Percentiles rank a stretch among this genome's conserved stretches.
These are phyloP conservation scores for Plasmopara muralis DNA, from an alignment of 352 stramenopile genomes.

Conservation along the genomic window DNA sequence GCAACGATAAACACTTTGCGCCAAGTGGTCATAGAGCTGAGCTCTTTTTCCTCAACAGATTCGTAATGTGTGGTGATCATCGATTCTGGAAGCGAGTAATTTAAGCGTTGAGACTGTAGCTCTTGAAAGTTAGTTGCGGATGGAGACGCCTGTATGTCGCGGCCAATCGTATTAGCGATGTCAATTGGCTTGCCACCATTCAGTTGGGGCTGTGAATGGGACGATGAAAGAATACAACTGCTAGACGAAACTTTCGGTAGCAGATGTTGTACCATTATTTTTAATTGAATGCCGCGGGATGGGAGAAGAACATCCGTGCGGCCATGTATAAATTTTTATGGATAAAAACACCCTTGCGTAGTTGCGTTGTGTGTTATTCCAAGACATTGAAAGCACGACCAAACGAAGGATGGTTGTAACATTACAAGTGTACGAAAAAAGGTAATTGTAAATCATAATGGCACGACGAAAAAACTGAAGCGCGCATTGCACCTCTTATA, in stretches of 20 bases:
- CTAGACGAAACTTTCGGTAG: not conserved
- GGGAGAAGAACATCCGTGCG: not conserved
- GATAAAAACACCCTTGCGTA: too few relatives aligned
- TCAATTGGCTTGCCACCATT: conserved; percentile 4
- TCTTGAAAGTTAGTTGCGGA: conserved; percentile 10
- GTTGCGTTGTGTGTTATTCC: too few relatives aligned
- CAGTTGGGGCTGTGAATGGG: not conserved
- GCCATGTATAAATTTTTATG: too few relatives aligned
- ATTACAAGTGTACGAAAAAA: too few relatives aligned
- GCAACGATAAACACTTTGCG: conserved; percentile 15
- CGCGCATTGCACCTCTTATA: too few relatives aligned
- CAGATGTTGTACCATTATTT: not conserved
- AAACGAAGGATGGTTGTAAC: too few relatives aligned
- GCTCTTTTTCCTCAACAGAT: conserved; percentile 6
- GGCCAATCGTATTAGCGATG: conserved; percentile 1
- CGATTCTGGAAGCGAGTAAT: conserved; percentile 4
- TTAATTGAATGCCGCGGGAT: not conserved
- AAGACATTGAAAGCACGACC: too few relatives aligned
- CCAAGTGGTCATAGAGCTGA: conserved; percentile 11
- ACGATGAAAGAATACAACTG: not conserved
- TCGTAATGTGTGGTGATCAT: conserved; percentile 11
- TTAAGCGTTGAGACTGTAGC: conserved; percentile 4
- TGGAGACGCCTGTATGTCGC: conserved; percentile 7
- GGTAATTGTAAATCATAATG: too few relatives aligned
- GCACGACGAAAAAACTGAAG: too few relatives aligned